Conservation (phyloP, 2,329 filamentous ascomycete species). For the Fusarium piperis region DNA sequence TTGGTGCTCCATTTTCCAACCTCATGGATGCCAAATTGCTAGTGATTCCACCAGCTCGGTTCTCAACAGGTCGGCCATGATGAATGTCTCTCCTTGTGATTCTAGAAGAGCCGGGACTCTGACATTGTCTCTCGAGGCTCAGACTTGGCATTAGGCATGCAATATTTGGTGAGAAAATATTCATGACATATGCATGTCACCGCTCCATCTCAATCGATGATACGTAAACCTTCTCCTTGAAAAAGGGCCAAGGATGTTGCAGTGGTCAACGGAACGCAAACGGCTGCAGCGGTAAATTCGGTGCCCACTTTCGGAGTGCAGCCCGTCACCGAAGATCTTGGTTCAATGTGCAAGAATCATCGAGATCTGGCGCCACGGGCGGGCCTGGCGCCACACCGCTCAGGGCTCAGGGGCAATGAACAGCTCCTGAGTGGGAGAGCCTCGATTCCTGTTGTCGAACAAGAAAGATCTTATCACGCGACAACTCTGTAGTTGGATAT, state of each 20-base stretch:
- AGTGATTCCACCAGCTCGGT: not conserved
- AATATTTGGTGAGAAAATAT: not conserved
- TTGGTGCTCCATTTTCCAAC: not conserved
- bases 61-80: not conserved
- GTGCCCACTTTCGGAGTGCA: conserved; percentile 14
- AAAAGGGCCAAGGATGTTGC: not conserved
- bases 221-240: not conserved
- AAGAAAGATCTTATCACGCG: not conserved
- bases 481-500: not conserved
- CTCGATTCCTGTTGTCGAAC: conserved; percentile 7
- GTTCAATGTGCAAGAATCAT: not conserved
- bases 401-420: conserved; percentile 28
- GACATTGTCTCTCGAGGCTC: not conserved
- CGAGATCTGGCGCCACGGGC: conserved; percentile 18
- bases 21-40: conserved; percentile 11
- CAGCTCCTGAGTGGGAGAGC: not conserved
- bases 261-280: conserved; percentile 2
- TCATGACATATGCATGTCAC: not conserved
- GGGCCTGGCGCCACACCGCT: conserved; percentile 36
- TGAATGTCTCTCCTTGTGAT: conserved; percentile 5
- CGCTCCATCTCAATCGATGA: not conserved
- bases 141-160: not conserved
- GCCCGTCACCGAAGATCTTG: conserved; percentile 13
- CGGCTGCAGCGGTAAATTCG: conserved; percentile 13
- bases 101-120: not conserved